A percentile compares a stretch with the other conserved stretches of the same genome.
These are phyloP conservation scores for Graphiopsis chlorocephala DNA, from an alignment of 2,329 filamentous ascomycete genomes.

Conservation along the genomic window DNA sequence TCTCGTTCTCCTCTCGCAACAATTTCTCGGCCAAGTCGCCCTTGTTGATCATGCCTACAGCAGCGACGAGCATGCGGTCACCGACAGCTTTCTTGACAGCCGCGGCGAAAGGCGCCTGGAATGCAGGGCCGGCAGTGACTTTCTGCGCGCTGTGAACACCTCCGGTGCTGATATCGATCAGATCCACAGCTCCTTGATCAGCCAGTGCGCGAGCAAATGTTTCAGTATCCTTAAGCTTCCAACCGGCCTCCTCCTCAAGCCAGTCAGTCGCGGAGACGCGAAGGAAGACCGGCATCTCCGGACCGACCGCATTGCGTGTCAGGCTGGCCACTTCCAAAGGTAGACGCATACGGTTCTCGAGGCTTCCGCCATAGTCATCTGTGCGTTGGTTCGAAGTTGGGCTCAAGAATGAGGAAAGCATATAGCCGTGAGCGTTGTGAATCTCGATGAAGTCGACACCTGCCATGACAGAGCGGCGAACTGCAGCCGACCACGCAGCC, in stretches of 20 bases:
- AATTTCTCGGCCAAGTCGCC: conserved; percentile 66
- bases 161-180: conserved; percentile 77
- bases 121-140: conserved; percentile 61
- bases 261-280: conserved; percentile 11
- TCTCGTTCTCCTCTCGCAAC: conserved; percentile 43
- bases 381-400: conserved; percentile 42
- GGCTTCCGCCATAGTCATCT: conserved; percentile 43
- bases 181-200: conserved; percentile 62
- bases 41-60: conserved; percentile 71
- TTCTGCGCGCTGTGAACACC: conserved; percentile 61
- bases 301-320: conserved; percentile 38
- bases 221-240: conserved; percentile 53
- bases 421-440: conserved; percentile 56
- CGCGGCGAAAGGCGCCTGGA: conserved; percentile 72
- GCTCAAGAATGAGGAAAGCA: conserved; percentile 45
- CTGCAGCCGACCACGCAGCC: conserved; percentile 58
- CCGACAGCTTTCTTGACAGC: conserved; percentile 70
- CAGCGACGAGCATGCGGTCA: conserved; percentile 66
- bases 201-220: conserved; percentile 55
- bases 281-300: conserved; percentile 11
- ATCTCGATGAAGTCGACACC: conserved; percentile 79
- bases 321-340: conserved; percentile 41
- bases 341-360: conserved; percentile 43
- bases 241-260: background rate
- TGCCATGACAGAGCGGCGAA: conserved; percentile 53